phyloP scores from a whole-genome alignment of 2,329 filamentous ascomycete species.

The Trichophaea hybrida region DNA sequence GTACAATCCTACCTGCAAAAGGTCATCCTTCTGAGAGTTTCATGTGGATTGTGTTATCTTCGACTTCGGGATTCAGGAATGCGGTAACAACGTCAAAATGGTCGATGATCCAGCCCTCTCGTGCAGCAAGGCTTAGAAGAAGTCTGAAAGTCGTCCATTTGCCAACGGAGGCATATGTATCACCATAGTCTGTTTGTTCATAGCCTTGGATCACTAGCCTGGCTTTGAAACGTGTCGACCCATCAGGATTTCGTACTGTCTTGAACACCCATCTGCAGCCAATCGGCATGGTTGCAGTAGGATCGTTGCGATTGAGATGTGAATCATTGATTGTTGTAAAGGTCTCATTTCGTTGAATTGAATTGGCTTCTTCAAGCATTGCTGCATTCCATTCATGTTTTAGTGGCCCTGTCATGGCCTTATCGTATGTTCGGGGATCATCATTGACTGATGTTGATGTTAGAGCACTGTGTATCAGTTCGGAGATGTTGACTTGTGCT shows the following conservation, averaged over 20 bases:
- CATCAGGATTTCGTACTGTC: conserved; percentile 3
- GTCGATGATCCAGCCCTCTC: conserved; percentile 8
- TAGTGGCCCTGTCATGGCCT: too few species aligned
- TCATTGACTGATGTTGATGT: too few species aligned
- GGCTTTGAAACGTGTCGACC: not conserved
- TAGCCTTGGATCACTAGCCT: conserved; percentile 7
- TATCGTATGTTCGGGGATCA: too few species aligned
- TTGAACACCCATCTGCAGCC: conserved; percentile 11
- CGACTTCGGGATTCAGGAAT: conserved; percentile 24
- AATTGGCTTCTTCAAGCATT: too few species aligned
- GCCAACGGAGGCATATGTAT: conserved; percentile 15
- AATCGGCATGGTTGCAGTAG: too few species aligned
- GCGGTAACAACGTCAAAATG: conserved; percentile 20
- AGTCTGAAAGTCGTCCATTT: conserved; percentile 9
- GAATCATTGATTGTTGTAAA: too few species aligned
- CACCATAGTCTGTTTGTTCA: conserved; percentile 3
- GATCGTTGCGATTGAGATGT: too few species aligned
- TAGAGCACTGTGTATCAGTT: too few species aligned
- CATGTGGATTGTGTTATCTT: conserved; percentile 26
- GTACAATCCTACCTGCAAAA: not conserved
- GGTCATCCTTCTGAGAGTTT: not conserved
- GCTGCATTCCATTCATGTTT: too few species aligned
- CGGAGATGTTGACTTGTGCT: too few species aligned
- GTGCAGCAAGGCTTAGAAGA: conserved; percentile 10
- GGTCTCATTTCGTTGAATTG: too few species aligned